phyloP scores from a whole-genome alignment of 805 yeast species.

The Barnettozyma vustinii region DNA sequence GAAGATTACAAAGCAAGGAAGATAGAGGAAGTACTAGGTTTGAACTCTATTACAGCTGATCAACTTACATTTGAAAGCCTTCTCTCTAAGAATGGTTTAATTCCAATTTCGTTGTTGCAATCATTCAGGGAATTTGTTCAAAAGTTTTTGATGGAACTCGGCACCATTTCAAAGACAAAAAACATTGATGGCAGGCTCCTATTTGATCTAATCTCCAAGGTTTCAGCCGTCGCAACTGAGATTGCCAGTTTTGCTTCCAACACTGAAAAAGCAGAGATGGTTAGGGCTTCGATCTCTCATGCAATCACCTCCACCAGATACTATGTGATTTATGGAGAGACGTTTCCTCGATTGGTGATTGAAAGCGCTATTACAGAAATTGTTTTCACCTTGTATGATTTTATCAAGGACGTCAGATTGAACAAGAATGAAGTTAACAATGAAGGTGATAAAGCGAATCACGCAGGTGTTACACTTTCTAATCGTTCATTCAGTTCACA shows the following conservation, averaged over 20 bases:
- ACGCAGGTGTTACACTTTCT: not conserved
- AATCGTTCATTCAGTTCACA: conserved; percentile 8
- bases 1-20: conserved; percentile 39
- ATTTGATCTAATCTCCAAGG: conserved; percentile 46
- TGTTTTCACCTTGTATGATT: conserved; percentile 58
- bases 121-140: conserved; percentile 47
- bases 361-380: conserved; percentile 76
- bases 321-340: conserved; percentile 53
- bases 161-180: conserved; percentile 19
- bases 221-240: conserved; percentile 35
- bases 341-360: conserved; percentile 65
- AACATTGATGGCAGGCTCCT: conserved; percentile 28
- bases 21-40: conserved; percentile 25
- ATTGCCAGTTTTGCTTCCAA: conserved; percentile 26
- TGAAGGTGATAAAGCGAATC: not conserved
- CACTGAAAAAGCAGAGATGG: conserved; percentile 39
- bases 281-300: conserved; percentile 67
- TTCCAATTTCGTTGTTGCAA: conserved; percentile 40
- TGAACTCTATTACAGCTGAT: conserved; percentile 17
- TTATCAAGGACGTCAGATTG: conserved; percentile 49
- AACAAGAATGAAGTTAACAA: conserved; percentile 7
- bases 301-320: conserved; percentile 74
- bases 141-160: conserved; percentile 33
- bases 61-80: conserved; percentile 25
- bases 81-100: conserved; percentile 36